Evolutionary conservation across 257 asterid species (phyloP), one percentile per base, ranked within the genome.

Genomic region (Solanum lignicaule): DNA sequence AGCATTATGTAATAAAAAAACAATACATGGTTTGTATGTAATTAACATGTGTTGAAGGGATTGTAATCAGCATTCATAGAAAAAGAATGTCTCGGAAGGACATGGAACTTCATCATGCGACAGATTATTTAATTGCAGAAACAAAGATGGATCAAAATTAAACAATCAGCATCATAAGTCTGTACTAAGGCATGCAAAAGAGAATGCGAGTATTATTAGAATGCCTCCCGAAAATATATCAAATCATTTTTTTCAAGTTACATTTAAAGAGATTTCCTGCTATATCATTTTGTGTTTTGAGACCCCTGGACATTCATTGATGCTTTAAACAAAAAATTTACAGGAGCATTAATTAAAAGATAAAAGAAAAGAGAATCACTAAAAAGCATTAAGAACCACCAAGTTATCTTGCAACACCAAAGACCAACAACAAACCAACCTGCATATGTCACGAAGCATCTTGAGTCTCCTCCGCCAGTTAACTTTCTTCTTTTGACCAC

Each of bases 371-470:
- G 21, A 76, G 18, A 18, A 52, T 48, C 41, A 20, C 18, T 82
- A 31, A 82, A 82, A 48, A 81, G 29, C 29, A 2, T 29, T n/a
- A 35, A 38, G 68, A 84, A 88, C 27, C 65, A 33, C 66, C 68
- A 35, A 66, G 83, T 46, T 41, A 87, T 75, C 68, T 35, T 81
- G 66, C 72, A 62, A 82, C 35, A 68, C 83, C 39, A 68, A 32
- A 18, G 83, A 73, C 68, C 71, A 76, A 81, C 18, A 88, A 73
- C 39, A 25, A 87, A 89, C 94, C 86, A 87, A 97, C 99, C 99
- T 95, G 99, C 99, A 96, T 88, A 97, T 95, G 92, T 97, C 99
- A 55, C 99, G 98, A 84, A 97, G 92, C 98, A 97, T 97, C 93
- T 94, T 95, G 90, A 97, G 93, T 90, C 90, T 95, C 91, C 95